A percentile compares a stretch with the other conserved stretches of the same genome.
phyloP scores from a whole-genome alignment of 2,329 filamentous ascomycete species.

The Fusarium papillatum region DNA sequence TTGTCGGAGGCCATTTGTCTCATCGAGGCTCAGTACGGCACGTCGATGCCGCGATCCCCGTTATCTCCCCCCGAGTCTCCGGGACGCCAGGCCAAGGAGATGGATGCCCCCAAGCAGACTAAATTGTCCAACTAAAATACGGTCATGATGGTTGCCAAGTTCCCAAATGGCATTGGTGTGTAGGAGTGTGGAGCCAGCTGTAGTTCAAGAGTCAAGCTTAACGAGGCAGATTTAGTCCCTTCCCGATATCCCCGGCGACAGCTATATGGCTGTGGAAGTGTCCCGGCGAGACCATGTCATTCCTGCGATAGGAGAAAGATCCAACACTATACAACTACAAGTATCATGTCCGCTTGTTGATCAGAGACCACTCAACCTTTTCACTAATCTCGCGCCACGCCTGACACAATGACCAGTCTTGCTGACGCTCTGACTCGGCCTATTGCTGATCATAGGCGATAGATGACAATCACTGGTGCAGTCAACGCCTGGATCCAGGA shows the following conservation, averaged over 20 bases:
- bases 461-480: no score
- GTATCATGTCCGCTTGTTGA: not conserved
- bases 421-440: no score
- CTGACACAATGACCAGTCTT: no score
- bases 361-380: not conserved
- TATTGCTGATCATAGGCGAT: no score
- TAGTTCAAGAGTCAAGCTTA: no score
- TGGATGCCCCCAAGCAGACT: no score
- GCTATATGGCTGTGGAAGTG: not conserved
- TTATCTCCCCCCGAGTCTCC: not conserved
- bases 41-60: not conserved
- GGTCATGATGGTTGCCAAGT: no score
- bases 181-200: no score
- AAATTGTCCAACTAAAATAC: no score
- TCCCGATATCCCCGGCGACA: not conserved
- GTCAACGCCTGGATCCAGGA: not conserved
- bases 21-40: not conserved
- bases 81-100: not conserved
- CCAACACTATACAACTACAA: not conserved
- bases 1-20: not conserved
- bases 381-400: no score
- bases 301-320: not conserved
- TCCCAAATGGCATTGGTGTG: no score
- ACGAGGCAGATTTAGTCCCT: no score
- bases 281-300: not conserved